phyloP scores from a whole-genome alignment of 306 rosid species.

The Senna tora region DNA sequence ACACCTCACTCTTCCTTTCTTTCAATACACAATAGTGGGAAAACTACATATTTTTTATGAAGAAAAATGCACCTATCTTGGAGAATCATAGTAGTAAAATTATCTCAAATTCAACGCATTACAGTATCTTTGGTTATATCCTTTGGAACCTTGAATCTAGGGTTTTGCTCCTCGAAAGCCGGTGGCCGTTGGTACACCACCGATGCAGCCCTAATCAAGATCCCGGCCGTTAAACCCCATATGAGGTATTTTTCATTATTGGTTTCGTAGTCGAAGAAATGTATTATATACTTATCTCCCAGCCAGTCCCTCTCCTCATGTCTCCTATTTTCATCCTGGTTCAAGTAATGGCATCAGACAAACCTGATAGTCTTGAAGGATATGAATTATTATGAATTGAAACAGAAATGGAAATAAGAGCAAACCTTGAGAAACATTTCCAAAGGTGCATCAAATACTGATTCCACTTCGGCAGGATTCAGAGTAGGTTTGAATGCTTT shows the following conservation, averaged over 20 bases:
- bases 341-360: conserved; percentile 32
- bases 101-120: conserved; percentile 49
- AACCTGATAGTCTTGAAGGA: background rate
- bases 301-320: conserved; percentile 88
- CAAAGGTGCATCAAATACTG: conserved; percentile 86
- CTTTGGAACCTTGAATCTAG: conserved; percentile 68
- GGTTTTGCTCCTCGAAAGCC: conserved; percentile 85
- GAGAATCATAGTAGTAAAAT: conserved; percentile 13
- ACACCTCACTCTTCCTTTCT: conserved; percentile 33
- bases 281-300: conserved; percentile 82
- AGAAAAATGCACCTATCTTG: background rate
- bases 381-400: conserved; percentile 10
- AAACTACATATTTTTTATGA: background rate
- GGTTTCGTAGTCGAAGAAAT: conserved; percentile 71
- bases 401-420: conserved; percentile 14
- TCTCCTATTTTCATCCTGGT: conserved; percentile 83
- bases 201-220: conserved; percentile 92
- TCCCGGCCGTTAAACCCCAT: conserved; percentile 97
- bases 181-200: conserved; percentile 75
- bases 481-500: conserved; percentile 72
- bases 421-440: conserved; percentile 95
- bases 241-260: conserved; percentile 63
- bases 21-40: conserved; percentile 26
- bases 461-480: conserved; percentile 84
- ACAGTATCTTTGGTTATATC: conserved; percentile 44